Evolutionary conservation across 2,329 filamentous ascomycete species (phyloP), one percentile per base, ranked within the genome.

Genomic region (Scorias spongiosa): DNA sequence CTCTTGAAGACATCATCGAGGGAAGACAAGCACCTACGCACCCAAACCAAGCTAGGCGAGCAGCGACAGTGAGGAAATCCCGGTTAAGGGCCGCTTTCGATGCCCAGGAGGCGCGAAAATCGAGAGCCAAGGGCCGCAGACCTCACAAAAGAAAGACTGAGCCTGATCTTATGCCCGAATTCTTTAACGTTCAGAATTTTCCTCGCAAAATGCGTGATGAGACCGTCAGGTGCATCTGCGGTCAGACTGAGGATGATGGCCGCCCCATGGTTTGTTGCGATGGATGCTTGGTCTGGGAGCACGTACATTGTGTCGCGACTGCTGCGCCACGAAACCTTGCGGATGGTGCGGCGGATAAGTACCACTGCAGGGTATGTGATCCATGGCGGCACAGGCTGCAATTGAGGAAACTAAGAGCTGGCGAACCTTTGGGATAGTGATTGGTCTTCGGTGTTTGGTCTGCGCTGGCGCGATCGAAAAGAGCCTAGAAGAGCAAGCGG

Each of bases 221-320:
- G 4, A 41, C 48, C 2, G 48, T 57, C 8, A 54, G 56, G 17
- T 59, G 56, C 43, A 46, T 55, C 30, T 60, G 57, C 39, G 54
- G 54, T n/a, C 44, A 41, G 10, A 44, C 14, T 10, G 34, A 38
- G n/a, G 49, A 54, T 42, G 46, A 53, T 20, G 40, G 45, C 18
- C 42, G 40, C 6, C 42, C 49, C 5, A 56, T 52, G 50, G 39
- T 57, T 8, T 42, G 37, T 2, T 58, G 56, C 47, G 54, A 56
- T 11, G 34, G 36, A 14, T 58, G 56, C 29, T 18, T 20, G 15
- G 56, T 56, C 9, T 60, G 57, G 56, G 55, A 60, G 52, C 56
- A 60, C 39, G 40, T 46, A 10, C 32, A 17, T 2, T 59, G 57
- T 36, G 45, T 59, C 39, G 48, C 46, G 8, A 46, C 43, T 6